Conservation (phyloP, 1,139 yeast species). For the Saccharomyces hybrid region DNA sequence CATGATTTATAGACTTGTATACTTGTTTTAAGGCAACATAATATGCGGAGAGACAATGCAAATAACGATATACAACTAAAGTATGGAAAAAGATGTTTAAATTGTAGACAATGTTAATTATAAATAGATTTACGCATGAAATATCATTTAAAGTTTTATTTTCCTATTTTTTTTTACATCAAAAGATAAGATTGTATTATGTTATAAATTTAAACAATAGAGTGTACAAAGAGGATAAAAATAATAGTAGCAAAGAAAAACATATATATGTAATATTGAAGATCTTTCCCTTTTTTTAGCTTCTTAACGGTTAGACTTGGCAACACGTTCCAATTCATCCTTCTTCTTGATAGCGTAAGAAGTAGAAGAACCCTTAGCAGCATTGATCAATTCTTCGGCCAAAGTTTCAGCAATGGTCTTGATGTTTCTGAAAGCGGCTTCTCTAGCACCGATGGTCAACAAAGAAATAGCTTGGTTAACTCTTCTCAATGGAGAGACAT, state of each 20-base stretch:
- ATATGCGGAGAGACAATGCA: neutral
- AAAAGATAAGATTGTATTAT: slow-evolving; percentile 1
- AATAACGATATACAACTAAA: neutral
- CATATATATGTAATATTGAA: neutral
- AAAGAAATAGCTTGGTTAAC: slow-evolving; percentile 99
- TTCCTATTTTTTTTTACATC: neutral
- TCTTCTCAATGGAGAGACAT: slow-evolving; percentile 99
- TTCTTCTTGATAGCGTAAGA: slow-evolving; percentile 99
- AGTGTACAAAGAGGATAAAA: neutral
- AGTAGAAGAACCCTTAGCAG: slow-evolving; percentile 99
- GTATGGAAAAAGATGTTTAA: no score
- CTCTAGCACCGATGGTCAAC: slow-evolving; percentile 99
- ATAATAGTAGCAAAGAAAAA: neutral
- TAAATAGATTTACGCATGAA: neutral
- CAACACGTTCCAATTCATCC: slow-evolving; percentile 99
- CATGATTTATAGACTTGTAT: no score
- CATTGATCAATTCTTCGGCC: slow-evolving; percentile 99
- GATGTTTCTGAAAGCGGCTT: slow-evolving; percentile 99
- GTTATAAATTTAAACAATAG: slow-evolving; percentile 2
- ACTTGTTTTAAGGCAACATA: no score
- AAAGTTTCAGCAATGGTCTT: slow-evolving; percentile 99
- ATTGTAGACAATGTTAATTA: neutral
- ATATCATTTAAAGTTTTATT: neutral
- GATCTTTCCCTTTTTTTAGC: slow-evolving; percentile 5
- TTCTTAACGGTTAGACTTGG: slow-evolving; percentile 98